These are phyloP conservation scores for Cutaneotrichosporon cyanovorans DNA, from an alignment of 1,284 basidiomycete genomes.

Conservation along the genomic window DNA sequence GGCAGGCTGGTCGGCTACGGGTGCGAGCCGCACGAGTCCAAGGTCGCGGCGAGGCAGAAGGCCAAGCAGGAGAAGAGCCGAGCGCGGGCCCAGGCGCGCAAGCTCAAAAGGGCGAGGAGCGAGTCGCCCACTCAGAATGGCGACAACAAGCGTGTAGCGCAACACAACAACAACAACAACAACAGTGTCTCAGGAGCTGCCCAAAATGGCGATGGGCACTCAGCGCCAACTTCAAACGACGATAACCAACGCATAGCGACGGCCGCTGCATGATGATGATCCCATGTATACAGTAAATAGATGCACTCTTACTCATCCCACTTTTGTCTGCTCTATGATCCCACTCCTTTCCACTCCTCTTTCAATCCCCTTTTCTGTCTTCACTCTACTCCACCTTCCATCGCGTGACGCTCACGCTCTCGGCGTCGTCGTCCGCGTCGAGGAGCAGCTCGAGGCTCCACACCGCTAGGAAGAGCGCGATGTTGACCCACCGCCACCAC, in stretches of 20 bases:
- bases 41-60: slow-evolving; percentile 28
- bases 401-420: slow-evolving; percentile 20
- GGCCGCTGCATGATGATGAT: slow-evolving; percentile 1
- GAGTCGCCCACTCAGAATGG: background rate
- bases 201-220: background rate
- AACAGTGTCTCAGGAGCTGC: too few relatives aligned
- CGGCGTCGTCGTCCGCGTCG: slow-evolving; percentile 45
- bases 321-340: too few relatives aligned
- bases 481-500: slow-evolving; percentile 47
- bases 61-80: slow-evolving; percentile 1
- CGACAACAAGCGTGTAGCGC: background rate
- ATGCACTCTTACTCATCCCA: background rate
- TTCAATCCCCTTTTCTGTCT: background rate
- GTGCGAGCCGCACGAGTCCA: slow-evolving; percentile 47
- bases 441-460: slow-evolving; percentile 44
- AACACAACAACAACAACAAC: background rate
- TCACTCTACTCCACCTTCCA: slow-evolving; percentile 41
- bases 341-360: too few relatives aligned
- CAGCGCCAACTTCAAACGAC: background rate
- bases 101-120: background rate
- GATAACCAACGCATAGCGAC: background rate
- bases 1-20: slow-evolving; percentile 38
- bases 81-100: background rate
- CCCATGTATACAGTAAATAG: background rate
- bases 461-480: slow-evolving; percentile 43